phyloP scores from a whole-genome alignment of 1,139 yeast species.

The Ogataea hybrid region DNA sequence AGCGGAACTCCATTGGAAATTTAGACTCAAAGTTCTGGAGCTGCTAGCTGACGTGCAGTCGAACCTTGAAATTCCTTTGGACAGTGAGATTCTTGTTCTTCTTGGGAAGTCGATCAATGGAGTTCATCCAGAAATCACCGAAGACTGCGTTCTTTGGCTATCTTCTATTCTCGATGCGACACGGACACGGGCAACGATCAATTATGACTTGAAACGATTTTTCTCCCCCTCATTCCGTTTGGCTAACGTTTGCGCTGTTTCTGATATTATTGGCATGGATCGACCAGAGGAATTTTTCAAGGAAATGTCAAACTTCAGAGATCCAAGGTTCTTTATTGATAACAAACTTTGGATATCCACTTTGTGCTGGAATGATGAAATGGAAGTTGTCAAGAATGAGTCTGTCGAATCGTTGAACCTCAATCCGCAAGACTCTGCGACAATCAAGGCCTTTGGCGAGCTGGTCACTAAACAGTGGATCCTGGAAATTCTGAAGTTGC shows the following conservation, averaged over 20 bases:
- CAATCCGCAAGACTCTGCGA: conserved; percentile 38
- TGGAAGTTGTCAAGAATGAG: conserved; percentile 46
- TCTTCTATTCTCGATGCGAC: conserved; percentile 55
- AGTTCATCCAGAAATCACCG: conserved; percentile 72
- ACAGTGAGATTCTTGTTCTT: conserved; percentile 42
- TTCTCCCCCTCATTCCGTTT: conserved; percentile 40
- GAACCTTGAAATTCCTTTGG: conserved; percentile 50
- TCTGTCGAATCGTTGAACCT: conserved; percentile 35
- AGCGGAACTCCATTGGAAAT: conserved; percentile 65
- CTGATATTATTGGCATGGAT: conserved; percentile 31
- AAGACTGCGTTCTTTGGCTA: conserved; percentile 62
- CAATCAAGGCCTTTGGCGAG: conserved; percentile 45
- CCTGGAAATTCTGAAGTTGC: conserved; percentile 45
- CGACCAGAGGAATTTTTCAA: conserved; percentile 42
- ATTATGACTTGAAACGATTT: conserved; percentile 48
- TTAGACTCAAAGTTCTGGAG: conserved; percentile 52
- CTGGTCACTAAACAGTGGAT: conserved; percentile 61
- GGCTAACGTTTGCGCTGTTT: conserved; percentile 17
- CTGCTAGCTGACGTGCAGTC: conserved; percentile 55
- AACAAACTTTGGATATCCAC: conserved; percentile 62
- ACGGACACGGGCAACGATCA: conserved; percentile 49
- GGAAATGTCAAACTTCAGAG: conserved; percentile 51
- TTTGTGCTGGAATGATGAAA: conserved; percentile 69
- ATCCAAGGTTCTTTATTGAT: conserved; percentile 58
- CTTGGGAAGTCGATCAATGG: conserved; percentile 56